A percentile compares a stretch with the other conserved stretches of the same genome.
phyloP scores from a whole-genome alignment of 2,329 filamentous ascomycete species.

The Tricladium varicosporioides region DNA sequence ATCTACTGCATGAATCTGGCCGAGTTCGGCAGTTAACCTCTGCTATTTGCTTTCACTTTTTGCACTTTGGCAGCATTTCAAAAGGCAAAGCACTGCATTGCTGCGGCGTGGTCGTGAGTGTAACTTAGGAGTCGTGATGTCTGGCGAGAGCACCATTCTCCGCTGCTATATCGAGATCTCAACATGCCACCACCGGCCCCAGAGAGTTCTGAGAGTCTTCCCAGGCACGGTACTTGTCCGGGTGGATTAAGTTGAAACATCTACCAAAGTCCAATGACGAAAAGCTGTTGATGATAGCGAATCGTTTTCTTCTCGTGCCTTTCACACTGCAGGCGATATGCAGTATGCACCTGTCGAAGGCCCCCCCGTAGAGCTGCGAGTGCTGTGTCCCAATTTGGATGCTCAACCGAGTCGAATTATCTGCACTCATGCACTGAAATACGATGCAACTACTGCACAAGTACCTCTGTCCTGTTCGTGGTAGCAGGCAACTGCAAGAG shows the following conservation, averaged over 20 bases:
- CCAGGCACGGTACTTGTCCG: not conserved
- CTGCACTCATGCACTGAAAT: not conserved
- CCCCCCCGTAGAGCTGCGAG: not conserved
- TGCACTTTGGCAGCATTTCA: too few species aligned
- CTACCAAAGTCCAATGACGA: not conserved
- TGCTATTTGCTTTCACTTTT: too few species aligned
- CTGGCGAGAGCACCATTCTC: not conserved
- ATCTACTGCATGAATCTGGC: not conserved
- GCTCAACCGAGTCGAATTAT: not conserved
- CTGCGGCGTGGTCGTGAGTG: not conserved
- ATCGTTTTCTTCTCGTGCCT: not conserved
- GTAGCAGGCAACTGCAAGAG: not conserved
- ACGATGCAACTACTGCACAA: not conserved
- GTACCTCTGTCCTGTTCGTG: not conserved
- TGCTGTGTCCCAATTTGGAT: not conserved
- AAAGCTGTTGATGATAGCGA: not conserved
- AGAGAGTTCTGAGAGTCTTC: not conserved
- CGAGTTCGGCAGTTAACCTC: not conserved
- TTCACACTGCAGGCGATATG: not conserved
- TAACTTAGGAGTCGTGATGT: not conserved
- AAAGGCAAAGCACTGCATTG: not conserved
- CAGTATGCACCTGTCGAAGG: not conserved
- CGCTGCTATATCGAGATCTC: not conserved
- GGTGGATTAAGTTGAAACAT: constrained; percentile 3
- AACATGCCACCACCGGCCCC: not conserved